Evolutionary conservation across 306 rosid genomes (phyloP).

Genomic region (Prunus padus): DNA sequence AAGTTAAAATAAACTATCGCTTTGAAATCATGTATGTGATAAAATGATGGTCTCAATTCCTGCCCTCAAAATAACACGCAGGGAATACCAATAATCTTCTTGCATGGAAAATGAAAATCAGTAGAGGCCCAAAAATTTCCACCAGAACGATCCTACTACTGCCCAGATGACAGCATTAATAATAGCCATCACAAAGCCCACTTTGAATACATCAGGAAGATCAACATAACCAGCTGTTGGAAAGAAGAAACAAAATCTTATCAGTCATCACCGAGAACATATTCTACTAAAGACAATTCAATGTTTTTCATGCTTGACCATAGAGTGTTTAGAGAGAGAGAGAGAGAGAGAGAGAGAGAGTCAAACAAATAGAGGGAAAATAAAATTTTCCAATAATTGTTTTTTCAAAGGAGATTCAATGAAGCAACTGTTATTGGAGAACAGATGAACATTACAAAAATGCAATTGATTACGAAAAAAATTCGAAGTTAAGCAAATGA

Average conservation of each 20-base stretch:
- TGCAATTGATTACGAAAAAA: constrained; percentile 6
- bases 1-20: constrained; percentile 19
- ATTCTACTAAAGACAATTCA: not conserved
- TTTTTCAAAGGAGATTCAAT: too few relatives aligned
- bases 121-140: constrained; percentile 88
- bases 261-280: constrained; percentile 20
- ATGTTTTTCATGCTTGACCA: not conserved
- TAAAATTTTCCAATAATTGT: not conserved
- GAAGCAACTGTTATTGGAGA: not conserved
- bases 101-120: constrained; percentile 45
- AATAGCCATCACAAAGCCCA: constrained; percentile 71
- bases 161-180: constrained; percentile 78
- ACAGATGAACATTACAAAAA: not conserved
- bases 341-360: not conserved
- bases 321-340: not conserved
- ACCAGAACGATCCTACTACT: constrained; percentile 75
- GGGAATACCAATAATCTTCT: constrained; percentile 36
- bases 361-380: not conserved
- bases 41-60: constrained; percentile 37
- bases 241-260: constrained; percentile 23
- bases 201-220: constrained; percentile 75
- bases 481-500: not conserved
- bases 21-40: constrained; percentile 17
- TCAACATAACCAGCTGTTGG: constrained; percentile 87
- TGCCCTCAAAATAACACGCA: constrained; percentile 31